Base-by-base conservation (phyloP, 2,329 filamentous ascomycete species). In the Ascochyta koolunga region DNA sequence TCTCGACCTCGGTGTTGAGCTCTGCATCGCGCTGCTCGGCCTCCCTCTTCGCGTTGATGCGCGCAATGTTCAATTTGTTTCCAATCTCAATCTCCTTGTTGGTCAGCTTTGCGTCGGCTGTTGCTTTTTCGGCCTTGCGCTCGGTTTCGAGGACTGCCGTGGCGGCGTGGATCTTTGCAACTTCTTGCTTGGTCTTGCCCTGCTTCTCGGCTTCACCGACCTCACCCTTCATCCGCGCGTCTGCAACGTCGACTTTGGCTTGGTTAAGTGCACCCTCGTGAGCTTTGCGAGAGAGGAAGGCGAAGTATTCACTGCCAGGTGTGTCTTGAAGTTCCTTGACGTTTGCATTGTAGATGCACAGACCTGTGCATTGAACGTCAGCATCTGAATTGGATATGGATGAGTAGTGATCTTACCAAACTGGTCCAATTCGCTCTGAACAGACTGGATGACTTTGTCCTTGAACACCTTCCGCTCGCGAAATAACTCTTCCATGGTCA, bases 401-500 rank as follows among this genome's bases (percentile, higher is more conserved):
- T 25, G 21, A 11, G 37, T n/a, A 5, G 6, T 24, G 1, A 25
- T 7, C 19, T 39, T 25, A 39, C 91, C 91, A 66, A 96, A 93
- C 64, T 93, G 88, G 60, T 88, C 83, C 2, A 96, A 82, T 72
- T 96, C 91, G 54, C 83, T 83, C 70, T 93, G 89, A 52, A 93
- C 90, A 71, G 90, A 75, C 46, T 77, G 69, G 47, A 79, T 78
- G 61, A 84, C 81, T 61, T 89, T 86, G 62, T 82, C 83, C 79
- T 93, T 91, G 80, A 92, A 92, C 37, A 89, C 79, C 62, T 90
- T 87, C 29, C 89, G 81, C 75, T 90, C 87, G 56, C 86, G 88
- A 74, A 93, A 93, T 54, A 96, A 89, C 75, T 95, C 90, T 71
- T 93, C 90, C 89, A 95, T 93, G n/a, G 90, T 93, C 89, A 96